phyloP scores from a whole-genome alignment of 768 basidiomycete genomes.

The Solioccasus polychromus region DNA sequence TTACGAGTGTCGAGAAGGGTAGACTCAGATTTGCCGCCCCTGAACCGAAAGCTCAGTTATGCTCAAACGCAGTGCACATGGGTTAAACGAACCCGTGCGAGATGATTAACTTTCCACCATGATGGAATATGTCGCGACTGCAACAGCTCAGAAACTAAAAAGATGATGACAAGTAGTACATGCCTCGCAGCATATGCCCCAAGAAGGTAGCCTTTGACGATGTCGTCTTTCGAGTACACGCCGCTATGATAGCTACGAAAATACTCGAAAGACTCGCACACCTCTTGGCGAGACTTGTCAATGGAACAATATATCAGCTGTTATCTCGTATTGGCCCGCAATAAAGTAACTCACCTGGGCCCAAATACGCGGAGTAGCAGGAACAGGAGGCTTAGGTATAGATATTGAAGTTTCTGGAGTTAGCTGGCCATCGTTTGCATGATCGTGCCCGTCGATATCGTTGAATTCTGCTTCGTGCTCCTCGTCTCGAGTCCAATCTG shows the following conservation, averaged over 20 bases:
- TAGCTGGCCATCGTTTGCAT: conserved; percentile 13
- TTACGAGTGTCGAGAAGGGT: conserved; percentile 38
- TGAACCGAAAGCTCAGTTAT: conserved; percentile 22
- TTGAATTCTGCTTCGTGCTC: conserved; percentile 17
- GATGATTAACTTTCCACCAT: conserved; percentile 67
- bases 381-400: conserved; percentile 24
- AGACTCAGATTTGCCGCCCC: conserved; percentile 70
- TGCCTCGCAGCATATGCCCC: conserved; percentile 69
- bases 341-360: conserved; percentile 35
- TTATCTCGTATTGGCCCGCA: background rate
- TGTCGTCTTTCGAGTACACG: conserved; percentile 61
- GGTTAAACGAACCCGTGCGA: conserved; percentile 68
- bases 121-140: conserved; percentile 68
- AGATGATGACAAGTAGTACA: conserved; percentile 11
- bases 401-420: conserved; percentile 1
- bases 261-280: conserved; percentile 75
- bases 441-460: conserved; percentile 3
- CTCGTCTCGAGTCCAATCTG: conserved; percentile 26
- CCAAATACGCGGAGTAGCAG: conserved; percentile 40
- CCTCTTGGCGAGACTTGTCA: conserved; percentile 72
- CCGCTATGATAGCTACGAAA: conserved; percentile 74
- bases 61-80: background rate
- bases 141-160: conserved; percentile 10
- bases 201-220: conserved; percentile 74
- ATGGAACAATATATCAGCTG: conserved; percentile 6